phyloP scores from a whole-genome alignment of 768 basidiomycete species.

The Podaxis pistillaris region DNA sequence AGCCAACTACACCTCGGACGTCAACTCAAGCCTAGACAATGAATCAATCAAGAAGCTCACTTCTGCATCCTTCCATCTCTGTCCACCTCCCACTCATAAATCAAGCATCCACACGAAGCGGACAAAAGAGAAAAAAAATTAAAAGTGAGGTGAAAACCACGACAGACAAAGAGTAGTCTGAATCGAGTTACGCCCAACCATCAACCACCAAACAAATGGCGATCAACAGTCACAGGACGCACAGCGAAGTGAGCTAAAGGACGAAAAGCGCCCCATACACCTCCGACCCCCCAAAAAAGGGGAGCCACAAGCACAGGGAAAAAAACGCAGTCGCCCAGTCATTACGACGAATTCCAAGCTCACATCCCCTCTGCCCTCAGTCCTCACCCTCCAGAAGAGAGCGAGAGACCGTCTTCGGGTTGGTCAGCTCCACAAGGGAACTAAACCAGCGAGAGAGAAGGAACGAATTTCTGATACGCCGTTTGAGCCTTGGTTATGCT shows the following conservation, averaged over 20 bases:
- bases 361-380: slow-evolving; percentile 17
- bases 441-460: background rate
- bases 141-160: slow-evolving; percentile 17
- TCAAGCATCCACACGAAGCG: slow-evolving; percentile 18
- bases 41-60: slow-evolving; percentile 6
- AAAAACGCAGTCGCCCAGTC: slow-evolving; percentile 40
- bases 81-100: background rate
- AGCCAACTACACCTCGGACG: background rate
- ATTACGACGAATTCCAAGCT: slow-evolving; percentile 59
- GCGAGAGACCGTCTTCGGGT: slow-evolving; percentile 11
- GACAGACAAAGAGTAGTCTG: slow-evolving; percentile 70
- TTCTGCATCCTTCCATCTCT: background rate
- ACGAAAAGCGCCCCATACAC: slow-evolving; percentile 22
- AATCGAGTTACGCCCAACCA: slow-evolving; percentile 48
- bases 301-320: slow-evolving; percentile 11
- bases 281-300: slow-evolving; percentile 7
- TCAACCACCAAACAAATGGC: slow-evolving; percentile 2
- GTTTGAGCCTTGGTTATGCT: slow-evolving; percentile 50
- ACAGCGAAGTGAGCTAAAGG: slow-evolving; percentile 74
- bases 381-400: slow-evolving; percentile 35
- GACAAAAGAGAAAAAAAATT: slow-evolving; percentile 26
- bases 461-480: slow-evolving; percentile 67
- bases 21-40: background rate
- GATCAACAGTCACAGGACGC: slow-evolving; percentile 25
- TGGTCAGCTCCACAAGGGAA: slow-evolving; percentile 1